Evolutionary conservation across 305 asterid species (phyloP), one percentile per base, ranked within the genome.

Genomic region (Fraxinus velutina): DNA sequence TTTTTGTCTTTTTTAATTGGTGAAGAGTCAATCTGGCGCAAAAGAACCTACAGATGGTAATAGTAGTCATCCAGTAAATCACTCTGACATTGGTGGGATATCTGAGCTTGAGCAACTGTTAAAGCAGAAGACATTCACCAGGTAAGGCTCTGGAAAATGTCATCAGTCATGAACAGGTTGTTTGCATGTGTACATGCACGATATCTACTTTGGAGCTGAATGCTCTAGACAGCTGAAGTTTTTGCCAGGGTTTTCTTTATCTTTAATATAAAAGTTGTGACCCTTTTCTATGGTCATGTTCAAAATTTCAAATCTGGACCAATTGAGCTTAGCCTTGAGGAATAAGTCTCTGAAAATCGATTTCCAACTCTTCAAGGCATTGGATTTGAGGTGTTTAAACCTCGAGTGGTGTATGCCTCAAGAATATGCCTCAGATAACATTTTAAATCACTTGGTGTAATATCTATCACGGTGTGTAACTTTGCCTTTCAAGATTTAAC

Each of bases 41-140:
- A 88, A 29, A 60, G 91, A 86, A 84, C 83, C 87, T 0, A 78
- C 81, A 37, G 83, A 68, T 78, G 84, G 72, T 82, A 86, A 82
- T 76, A 76, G 74, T 81, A 88, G 81, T 74, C 86, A 86, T 83
- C 84, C 85, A 32, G 24, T 81, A 22, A 78, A 64, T 78, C 78
- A 50, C 78, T 80, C 88, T 32, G 85, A 74, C 55, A 78, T 79
- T 85, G 83, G 85, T 80, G 85, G 84, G 37, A 77, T 93, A 42
- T 84, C 90, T 64, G 97, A 90, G 86, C 93, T 95, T 74, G 99
- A 93, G 89, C 89, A 91, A 73, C 85, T 90, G 85, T 85, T 95
- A 84, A 92, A 87, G 90, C 92, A 89, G 82, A 92, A 92, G 84
- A 90, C 91, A 34, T 95, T 95, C 86, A 87, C 91, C 77, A 91